phyloP scores from a whole-genome alignment of 768 basidiomycete species.

The Hemileccinum rubropunctum region DNA sequence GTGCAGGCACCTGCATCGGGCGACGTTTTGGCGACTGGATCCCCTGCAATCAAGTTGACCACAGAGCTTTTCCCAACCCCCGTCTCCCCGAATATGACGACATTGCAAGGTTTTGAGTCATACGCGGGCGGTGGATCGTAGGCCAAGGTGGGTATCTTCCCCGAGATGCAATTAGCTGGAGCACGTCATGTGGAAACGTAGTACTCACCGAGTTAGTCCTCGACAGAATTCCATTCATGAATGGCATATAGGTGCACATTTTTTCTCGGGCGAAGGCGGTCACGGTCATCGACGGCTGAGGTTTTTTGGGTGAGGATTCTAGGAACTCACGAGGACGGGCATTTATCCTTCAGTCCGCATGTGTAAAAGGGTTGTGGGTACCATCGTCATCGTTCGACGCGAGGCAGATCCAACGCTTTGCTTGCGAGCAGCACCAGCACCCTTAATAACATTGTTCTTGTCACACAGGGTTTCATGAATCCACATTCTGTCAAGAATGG shows the following conservation, averaged over 20 bases:
- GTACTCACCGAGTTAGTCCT: constrained; percentile 11
- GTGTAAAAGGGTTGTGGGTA: constrained; percentile 16
- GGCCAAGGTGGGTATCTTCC: constrained; percentile 5
- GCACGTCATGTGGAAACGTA: not conserved
- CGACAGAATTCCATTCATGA: not conserved
- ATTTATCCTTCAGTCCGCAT: not conserved
- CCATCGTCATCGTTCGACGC: constrained; percentile 1
- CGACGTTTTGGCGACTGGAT: constrained; percentile 27
- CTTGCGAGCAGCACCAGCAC: constrained; percentile 2
- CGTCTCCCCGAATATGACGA: constrained; percentile 29
- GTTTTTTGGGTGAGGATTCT: not conserved
- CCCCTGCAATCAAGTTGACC: constrained; percentile 38
- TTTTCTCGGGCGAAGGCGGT: constrained; percentile 1
- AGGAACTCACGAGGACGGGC: too few species aligned
- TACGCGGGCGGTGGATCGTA: constrained; percentile 14
- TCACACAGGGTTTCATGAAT: constrained; percentile 3
- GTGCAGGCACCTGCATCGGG: constrained; percentile 36
- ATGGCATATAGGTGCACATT: constrained; percentile 3
- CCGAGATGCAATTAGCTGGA: constrained; percentile 1
- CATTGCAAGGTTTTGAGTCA: constrained; percentile 16
- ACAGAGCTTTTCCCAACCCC: constrained; percentile 40
- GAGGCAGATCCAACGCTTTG: constrained; percentile 5
- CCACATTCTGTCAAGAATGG: constrained; percentile 1
- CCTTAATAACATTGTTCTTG: too few species aligned
- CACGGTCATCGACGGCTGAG: constrained; percentile 1